A percentile compares a stretch with the other conserved stretches of the same genome.
These are phyloP conservation scores for Oryza rufipogon DNA, from an alignment of 176 grass and related monocot genomes.

Conservation along the genomic window DNA sequence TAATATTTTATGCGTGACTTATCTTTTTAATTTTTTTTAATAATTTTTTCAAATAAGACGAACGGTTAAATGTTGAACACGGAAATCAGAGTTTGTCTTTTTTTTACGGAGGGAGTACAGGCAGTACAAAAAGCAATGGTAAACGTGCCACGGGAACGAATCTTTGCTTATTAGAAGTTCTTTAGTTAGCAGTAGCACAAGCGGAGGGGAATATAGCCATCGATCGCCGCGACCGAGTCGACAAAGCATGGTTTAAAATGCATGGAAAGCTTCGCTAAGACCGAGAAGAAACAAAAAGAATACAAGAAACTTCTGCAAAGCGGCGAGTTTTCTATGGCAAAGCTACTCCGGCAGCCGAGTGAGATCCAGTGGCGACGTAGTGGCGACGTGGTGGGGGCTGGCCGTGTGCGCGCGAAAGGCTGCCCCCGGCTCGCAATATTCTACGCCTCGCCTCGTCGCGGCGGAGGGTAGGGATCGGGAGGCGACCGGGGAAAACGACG, in stretches of 20 bases:
- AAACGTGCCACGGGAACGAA: constrained; percentile 53
- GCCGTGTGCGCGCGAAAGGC: constrained; percentile 32
- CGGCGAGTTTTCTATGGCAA: constrained; percentile 34
- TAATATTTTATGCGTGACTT: too few relatives aligned
- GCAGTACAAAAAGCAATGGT: constrained; percentile 45
- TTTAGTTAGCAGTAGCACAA: constrained; percentile 37
- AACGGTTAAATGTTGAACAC: too few relatives aligned
- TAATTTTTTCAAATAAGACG: too few relatives aligned
- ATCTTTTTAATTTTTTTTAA: too few relatives aligned
- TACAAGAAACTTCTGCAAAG: constrained; percentile 63
- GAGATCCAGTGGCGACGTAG: constrained; percentile 43
- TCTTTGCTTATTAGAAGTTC: constrained; percentile 42
- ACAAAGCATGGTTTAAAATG: constrained; percentile 45
- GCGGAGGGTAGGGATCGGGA: not conserved
- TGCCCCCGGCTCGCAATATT: not conserved
- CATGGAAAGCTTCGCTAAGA: constrained; percentile 46
- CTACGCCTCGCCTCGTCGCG: not conserved
- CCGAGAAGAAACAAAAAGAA: constrained; percentile 78
- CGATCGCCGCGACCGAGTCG: constrained; percentile 48
- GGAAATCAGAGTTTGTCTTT: too few relatives aligned
- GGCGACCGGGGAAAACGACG: constrained; percentile 29
- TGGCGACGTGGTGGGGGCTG: constrained; percentile 37
- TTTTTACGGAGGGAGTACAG: not conserved
- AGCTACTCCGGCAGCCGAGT: not conserved
- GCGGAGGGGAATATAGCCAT: constrained; percentile 49